Base-by-base conservation (phyloP, 2,329 filamentous ascomycete genomes). In the Fonsecaea pugnacius region DNA sequence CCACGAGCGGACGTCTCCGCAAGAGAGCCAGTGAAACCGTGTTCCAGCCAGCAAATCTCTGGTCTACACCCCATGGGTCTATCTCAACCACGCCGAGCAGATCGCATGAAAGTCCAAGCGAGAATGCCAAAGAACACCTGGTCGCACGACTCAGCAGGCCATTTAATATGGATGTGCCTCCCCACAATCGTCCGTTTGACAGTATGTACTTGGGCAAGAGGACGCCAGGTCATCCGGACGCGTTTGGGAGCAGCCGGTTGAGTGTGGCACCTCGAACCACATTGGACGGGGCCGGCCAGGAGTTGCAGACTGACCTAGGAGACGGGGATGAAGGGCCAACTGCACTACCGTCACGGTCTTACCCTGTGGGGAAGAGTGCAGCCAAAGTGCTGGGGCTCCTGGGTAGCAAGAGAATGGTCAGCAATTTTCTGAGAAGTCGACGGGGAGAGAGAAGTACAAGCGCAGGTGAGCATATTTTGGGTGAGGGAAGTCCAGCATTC, bases 341-440 rank as follows among this genome's bases (percentile, higher is more conserved):
- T 12, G 64, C 53, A 12, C 12, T 64, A 35, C 62, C 63, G n/a
- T 58, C 61, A 4, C 57, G 57, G 38, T 58, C 63, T 5, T 55
- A 58, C n/a, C 50, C 58, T n/a, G 48, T 50, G 7, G 52, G 48
- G 10, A 52, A 62, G 53, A 61, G 56, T 55, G 60, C 67, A 16
- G 62, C 64, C 18, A 68, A 67, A 52, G 50, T 67, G 33, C 38
- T 58, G 18, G 58, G 65, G 3, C 33, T 67, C 32, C 57, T 66
- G 43, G 58, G 62, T 24, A 68, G 67, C 30, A 70, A 69, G 50
- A 62, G 70, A 10, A 71, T 72, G 68, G 70, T 72, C 21, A 72
- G 70, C 62, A 70, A 69, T 52, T 71, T 72, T 54, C 60, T 71
- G 57, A 70, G 64, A 57, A 72, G 68, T 33, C 66, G 66, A 18